Evolutionary conservation across 2,329 filamentous ascomycete genomes (phyloP), one percentile per base, ranked within the genome.

Genomic region (Neopestalotiopsis rosae): DNA sequence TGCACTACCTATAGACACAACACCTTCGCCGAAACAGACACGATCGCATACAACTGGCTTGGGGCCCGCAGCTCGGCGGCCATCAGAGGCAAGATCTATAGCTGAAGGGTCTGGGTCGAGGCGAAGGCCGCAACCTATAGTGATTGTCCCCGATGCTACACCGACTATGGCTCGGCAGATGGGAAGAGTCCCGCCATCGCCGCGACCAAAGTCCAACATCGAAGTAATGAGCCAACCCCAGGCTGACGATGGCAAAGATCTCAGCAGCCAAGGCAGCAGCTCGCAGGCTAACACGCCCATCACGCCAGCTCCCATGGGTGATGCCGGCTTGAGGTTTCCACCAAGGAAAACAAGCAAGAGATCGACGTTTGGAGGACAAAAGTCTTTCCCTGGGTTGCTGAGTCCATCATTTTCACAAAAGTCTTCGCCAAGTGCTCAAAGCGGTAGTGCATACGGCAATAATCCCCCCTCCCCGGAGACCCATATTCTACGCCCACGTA

Each of bases 401-500:
- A 40, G 59, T 40, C 30, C 59, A 14, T 38, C 32, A 14, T 38
- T 34, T 30, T 62, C 59, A 34, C 59, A 62, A 3, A 40, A 62
- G 17, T 24, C n/a, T 14, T 62, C 59, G 17, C n/a, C 30, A 17
- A 32, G 32, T 12, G 17, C 30, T 13, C 32, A 62, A 9, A 62
- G 34, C 20, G 32, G 59, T 14, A 62, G 30, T 40, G 17, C 59
- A 42, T 17, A 42, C n/a, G 34, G 34, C n/a, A 38, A 38, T 40
- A 34, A 62, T 32, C 57, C 24, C 13, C 45, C 24, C 10, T 59
- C 30, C 30, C 57, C 24, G 1, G 57, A 14, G 24, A 14, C 17
- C 24, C 13, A 62, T 5, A 40, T 42, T 70, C 5, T 74, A 74
- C 5, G 68, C 65, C 4, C 81, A 79, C 10, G 74, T 79, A 73